phyloP scores from a whole-genome alignment of 225 moss, liverwort and hornwort genomes.

The Pseudoscleropodium purum region DNA sequence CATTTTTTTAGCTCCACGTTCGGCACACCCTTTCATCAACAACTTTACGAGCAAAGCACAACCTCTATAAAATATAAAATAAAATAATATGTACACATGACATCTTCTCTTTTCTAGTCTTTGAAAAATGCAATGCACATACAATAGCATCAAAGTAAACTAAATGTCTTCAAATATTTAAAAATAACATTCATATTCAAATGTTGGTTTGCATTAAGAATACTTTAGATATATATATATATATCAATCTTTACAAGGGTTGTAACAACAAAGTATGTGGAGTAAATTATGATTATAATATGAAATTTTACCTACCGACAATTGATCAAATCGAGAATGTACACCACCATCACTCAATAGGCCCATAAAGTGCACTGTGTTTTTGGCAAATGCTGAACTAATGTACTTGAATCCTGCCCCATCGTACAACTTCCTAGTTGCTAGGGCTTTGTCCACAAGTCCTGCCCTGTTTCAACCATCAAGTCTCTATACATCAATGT shows the following conservation, averaged over 20 bases:
- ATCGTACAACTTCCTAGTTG: slow-evolving; percentile 57
- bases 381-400: slow-evolving; percentile 39
- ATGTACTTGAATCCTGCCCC: slow-evolving; percentile 72
- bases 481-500: neutral
- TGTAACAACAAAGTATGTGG: neutral
- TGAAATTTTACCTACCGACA: slow-evolving; percentile 31
- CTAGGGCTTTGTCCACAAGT: slow-evolving; percentile 70
- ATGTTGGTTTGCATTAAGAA: neutral
- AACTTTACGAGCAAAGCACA: slow-evolving; percentile 1
- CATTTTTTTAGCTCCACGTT: slow-evolving; percentile 43
- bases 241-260: neutral
- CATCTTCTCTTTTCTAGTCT: neutral
- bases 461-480: slow-evolving; percentile 69
- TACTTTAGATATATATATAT: neutral
- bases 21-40: slow-evolving; percentile 51
- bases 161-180: neutral
- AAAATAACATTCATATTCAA: neutral
- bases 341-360: slow-evolving; percentile 91
- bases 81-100: neutral
- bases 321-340: slow-evolving; percentile 81
- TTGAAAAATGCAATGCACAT: neutral
- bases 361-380: slow-evolving; percentile 83
- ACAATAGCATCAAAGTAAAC: neutral
- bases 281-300: neutral
- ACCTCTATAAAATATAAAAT: neutral